Conservation (phyloP, 768 basidiomycete genomes). For the Hericium rajendrae region DNA sequence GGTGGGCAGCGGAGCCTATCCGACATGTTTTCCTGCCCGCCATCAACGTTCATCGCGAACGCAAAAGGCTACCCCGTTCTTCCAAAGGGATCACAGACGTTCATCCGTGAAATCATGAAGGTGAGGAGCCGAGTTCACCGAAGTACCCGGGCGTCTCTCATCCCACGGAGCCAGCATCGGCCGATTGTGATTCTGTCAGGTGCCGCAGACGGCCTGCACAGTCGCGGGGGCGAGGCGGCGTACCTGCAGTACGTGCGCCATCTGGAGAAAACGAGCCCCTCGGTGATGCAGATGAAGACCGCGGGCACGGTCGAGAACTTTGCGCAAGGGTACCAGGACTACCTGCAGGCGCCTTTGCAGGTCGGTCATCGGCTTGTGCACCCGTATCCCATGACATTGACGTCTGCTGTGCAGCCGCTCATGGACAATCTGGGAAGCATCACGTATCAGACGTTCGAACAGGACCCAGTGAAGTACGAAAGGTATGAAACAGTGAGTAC, state of each 20-base stretch:
- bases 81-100: slow-evolving; percentile 84
- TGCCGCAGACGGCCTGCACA: slow-evolving; percentile 54
- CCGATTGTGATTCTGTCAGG: slow-evolving; percentile 80
- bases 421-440: slow-evolving; percentile 96
- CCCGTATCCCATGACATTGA: background rate
- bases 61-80: slow-evolving; percentile 95
- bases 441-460: slow-evolving; percentile 96
- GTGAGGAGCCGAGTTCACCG: slow-evolving; percentile 31
- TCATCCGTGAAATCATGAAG: slow-evolving; percentile 85
- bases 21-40: slow-evolving; percentile 82
- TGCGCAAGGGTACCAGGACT: slow-evolving; percentile 91
- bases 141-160: background rate
- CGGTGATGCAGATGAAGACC: slow-evolving; percentile 51
- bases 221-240: slow-evolving; percentile 71
- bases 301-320: slow-evolving; percentile 81
- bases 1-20: slow-evolving; percentile 95
- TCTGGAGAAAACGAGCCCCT: slow-evolving; percentile 68
- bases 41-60: slow-evolving; percentile 88
- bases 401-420: slow-evolving; percentile 49
- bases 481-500: slow-evolving; percentile 81
- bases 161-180: slow-evolving; percentile 47
- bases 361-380: slow-evolving; percentile 29
- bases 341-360: slow-evolving; percentile 89
- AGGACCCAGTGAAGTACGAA: slow-evolving; percentile 93
- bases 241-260: slow-evolving; percentile 87